A percentile compares a stretch with the other conserved stretches of the same genome.
These are phyloP conservation scores for Tolypocladium tundrense DNA, from an alignment of 2,329 filamentous ascomycete genomes.

Conservation along the genomic window DNA sequence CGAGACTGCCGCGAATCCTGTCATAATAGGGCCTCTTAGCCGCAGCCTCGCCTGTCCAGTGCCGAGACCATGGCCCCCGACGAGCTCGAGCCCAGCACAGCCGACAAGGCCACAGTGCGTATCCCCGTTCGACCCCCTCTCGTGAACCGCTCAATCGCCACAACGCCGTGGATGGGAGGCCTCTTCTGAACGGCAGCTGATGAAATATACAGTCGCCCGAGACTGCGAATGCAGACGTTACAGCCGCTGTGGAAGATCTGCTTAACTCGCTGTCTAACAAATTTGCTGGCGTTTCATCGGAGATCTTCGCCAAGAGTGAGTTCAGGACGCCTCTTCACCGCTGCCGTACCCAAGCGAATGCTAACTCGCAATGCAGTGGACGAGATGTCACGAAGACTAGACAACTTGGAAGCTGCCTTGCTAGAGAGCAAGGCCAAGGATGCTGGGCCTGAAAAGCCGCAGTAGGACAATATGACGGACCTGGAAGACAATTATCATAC, in stretches of 20 bases:
- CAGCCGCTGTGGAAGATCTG: slow-evolving; percentile 74
- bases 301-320: slow-evolving; percentile 83
- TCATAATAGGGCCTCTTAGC: not conserved
- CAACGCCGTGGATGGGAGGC: too few species aligned
- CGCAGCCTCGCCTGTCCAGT: not conserved
- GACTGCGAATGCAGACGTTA: slow-evolving; percentile 53
- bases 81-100: slow-evolving; percentile 20
- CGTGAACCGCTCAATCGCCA: not conserved
- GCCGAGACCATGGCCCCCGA: slow-evolving; percentile 25
- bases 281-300: slow-evolving; percentile 73
- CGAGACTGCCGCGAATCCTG: not conserved
- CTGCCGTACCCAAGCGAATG: not conserved
- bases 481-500: not conserved
- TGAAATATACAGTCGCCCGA: slow-evolving; percentile 24
- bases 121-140: not conserved
- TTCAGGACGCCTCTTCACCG: slow-evolving; percentile 5
- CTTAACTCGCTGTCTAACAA: slow-evolving; percentile 77
- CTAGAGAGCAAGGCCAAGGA: slow-evolving; percentile 43
- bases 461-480: not conserved
- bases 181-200: not conserved
- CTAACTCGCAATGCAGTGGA: slow-evolving; percentile 56
- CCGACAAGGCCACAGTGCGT: slow-evolving; percentile 26
- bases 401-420: slow-evolving; percentile 70
- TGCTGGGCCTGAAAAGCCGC: slow-evolving; percentile 24
- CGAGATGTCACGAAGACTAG: slow-evolving; percentile 80